These are phyloP conservation scores for Mortierella sp. DNA, from an alignment of 371 early-diverging fungal species.

Conservation along the genomic window DNA sequence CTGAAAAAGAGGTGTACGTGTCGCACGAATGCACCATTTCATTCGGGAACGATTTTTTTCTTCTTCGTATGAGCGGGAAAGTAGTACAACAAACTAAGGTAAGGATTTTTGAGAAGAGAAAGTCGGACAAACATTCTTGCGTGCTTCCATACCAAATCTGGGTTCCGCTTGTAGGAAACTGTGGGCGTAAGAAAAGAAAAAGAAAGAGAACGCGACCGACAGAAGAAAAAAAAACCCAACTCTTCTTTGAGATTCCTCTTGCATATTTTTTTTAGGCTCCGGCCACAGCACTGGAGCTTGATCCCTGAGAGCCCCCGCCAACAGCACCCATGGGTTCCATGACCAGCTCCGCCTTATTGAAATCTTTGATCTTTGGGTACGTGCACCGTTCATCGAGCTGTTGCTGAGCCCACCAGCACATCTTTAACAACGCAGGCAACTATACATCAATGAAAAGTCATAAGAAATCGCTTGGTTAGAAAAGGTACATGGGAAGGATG, in stretches of 20 bases:
- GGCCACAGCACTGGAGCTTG: slow-evolving; percentile 33
- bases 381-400: slow-evolving; percentile 82
- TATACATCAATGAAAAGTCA: background rate
- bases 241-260: background rate
- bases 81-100: background rate
- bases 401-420: slow-evolving; percentile 95
- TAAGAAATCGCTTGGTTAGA: background rate
- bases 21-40: background rate
- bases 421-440: slow-evolving; percentile 88
- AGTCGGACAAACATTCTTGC: slow-evolving; percentile 1
- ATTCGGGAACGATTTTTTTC: background rate
- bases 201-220: background rate
- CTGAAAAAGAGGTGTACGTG: slow-evolving; percentile 1
- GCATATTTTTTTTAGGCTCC: slow-evolving; percentile 30
- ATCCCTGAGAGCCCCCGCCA: slow-evolving; percentile 19
- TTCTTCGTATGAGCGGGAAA: background rate
- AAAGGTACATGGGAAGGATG: background rate
- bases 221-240: background rate
- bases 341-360: slow-evolving; percentile 84
- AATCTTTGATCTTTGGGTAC: slow-evolving; percentile 90
- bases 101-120: too few species aligned
- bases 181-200: slow-evolving; percentile 2
- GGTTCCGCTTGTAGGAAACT: background rate
- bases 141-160: slow-evolving; percentile 10
- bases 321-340: slow-evolving; percentile 41